Base-by-base conservation (phyloP, 345 rosid species). In the Ceriops decandra region DNA sequence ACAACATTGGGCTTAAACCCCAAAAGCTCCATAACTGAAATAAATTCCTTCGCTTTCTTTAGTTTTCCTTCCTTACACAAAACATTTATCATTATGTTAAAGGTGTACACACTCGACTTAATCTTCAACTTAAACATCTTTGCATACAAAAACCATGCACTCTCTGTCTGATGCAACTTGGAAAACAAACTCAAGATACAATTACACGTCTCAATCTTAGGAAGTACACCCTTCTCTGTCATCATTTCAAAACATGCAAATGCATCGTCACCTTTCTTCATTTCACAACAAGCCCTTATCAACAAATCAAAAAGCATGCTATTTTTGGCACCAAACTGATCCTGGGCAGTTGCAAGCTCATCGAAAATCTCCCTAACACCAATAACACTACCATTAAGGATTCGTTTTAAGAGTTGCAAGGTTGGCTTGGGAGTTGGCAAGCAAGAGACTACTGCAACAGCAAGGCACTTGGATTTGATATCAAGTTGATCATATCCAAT, bases 101-200 rank as follows among this genome's bases (percentile, higher is more conserved):
- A 95, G 0, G 99, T 91, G 66, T 72, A 78, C 22, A 87, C 62
- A 62, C 76, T 89, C 2, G 95, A 95, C 69, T 82, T 85, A 28
- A 95, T 86, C 86, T 82, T 81, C 89, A 86, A 78, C 81, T 87
- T 86, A 64, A 82, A 91, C 97, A 95, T 91, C 80, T 95, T 95
- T n/a, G 99, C 97, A 66, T 87, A 91, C 75, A 91, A 70, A 74
- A 88, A 85, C 97, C 99, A 88, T 0, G 90, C 95, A 2, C 52
- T 66, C 75, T 87, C 86, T 8, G 77, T 80, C 63, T 79, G 69
- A 66, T 84, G 85, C 82, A 85, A 77, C 82, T 70, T 91, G 68
- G 87, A 64, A 33, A 87, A 81, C 80, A 85, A 64, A 77, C 85
- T 88, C 78, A 95, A 68, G 82, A 86, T 77, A 52, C 53, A 67